Evolutionary conservation across 2,329 filamentous ascomycete species (phyloP).

Genomic region (Xylaria sp.): DNA sequence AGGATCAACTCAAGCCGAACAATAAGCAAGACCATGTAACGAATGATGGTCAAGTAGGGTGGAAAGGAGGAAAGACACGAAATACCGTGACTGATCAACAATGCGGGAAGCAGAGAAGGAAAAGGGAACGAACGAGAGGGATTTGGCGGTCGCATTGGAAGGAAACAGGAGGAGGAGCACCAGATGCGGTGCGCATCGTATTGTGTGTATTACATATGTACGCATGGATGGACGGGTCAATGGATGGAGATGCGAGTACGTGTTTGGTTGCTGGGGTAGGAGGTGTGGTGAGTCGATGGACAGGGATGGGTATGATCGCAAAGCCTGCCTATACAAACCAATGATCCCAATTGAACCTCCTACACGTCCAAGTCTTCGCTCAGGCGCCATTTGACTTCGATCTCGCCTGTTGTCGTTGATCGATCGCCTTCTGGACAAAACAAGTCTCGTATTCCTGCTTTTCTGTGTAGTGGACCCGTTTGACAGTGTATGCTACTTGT

Average conservation of each 20-base stretch:
- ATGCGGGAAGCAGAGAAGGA: neutral
- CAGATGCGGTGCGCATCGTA: conserved; percentile 12
- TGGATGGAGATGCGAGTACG: neutral
- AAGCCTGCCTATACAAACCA: neutral
- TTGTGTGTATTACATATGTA: neutral
- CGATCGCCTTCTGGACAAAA: conserved; percentile 1
- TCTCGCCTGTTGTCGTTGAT: conserved; percentile 1
- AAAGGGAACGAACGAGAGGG: conserved; percentile 17
- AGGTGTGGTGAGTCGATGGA: neutral
- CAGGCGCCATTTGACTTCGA: neutral
- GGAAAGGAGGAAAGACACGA: conserved; percentile 17
- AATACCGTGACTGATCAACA: conserved; percentile 21
- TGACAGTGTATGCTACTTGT: neutral
- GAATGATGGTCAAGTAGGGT: conserved; percentile 5
- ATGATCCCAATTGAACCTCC: neutral
- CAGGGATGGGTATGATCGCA: neutral
- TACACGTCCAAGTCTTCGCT: neutral
- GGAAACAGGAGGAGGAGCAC: conserved; percentile 7
- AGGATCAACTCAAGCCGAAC: conserved; percentile 12
- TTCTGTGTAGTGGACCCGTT: neutral
- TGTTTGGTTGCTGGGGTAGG: neutral
- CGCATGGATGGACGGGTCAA: neutral
- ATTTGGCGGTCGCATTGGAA: conserved; percentile 18
- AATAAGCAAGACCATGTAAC: conserved; percentile 15
- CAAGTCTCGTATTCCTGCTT: neutral